Conservation (phyloP, 2,329 filamentous ascomycete species). For the Colletotrichum camelliae region DNA sequence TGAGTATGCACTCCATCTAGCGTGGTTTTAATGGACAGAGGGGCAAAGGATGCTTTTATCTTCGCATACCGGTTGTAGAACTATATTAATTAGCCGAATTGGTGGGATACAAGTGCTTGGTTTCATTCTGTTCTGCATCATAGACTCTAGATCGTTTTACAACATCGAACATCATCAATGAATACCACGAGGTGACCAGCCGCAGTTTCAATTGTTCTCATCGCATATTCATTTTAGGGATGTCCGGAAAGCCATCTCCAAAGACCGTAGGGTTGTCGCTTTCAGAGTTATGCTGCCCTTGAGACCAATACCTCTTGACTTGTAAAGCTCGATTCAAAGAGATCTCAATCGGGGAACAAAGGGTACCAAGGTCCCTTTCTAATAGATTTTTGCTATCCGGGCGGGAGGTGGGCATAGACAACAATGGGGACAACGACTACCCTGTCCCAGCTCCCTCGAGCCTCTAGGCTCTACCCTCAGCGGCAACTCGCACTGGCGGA, state of each 20-base stretch:
- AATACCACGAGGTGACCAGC: neutral
- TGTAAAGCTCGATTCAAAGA: neutral
- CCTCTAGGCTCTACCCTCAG: neutral
- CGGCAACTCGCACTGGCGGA: neutral
- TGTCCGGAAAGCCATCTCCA: neutral
- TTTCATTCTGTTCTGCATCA: neutral
- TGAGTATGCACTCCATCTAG: neutral
- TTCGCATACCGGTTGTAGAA: neutral
- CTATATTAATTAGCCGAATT: no score
- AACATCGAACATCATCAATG: neutral
- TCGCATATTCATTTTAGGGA: no score
- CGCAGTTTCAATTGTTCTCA: no score
- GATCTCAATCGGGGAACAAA: neutral
- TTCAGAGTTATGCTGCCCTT: neutral
- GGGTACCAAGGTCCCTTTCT: neutral
- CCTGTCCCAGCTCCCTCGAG: neutral
- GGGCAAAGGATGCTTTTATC: no score
- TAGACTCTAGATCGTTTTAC: neutral
- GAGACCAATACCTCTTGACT: neutral
- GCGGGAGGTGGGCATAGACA: no score
- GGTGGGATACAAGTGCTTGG: neutral
- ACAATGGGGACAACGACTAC: no score
- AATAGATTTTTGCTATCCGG: no score
- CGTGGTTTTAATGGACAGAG: neutral
- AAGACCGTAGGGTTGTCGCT: neutral